Evolutionary conservation across 177 flowering plant genomes (phyloP), one percentile per base, ranked within the genome.

Genomic region (Vitis hybrid): DNA sequence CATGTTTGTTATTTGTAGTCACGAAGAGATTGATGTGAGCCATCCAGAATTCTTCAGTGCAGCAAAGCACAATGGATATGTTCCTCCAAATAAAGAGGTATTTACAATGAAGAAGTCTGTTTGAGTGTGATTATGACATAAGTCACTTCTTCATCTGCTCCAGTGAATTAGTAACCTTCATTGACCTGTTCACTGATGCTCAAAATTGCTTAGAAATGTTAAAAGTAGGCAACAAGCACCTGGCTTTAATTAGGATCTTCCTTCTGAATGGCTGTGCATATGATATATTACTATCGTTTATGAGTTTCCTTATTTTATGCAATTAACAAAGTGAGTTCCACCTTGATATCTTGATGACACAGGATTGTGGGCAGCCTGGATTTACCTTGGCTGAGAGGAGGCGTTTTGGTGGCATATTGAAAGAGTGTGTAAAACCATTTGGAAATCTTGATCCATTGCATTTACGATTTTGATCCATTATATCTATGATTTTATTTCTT

Each of bases 311-410:
- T 11, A 40, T 11, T 63, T 63, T 46, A 18, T 21, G 35, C 15
- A 15, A 46, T 52, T 63, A 17, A 56, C 54, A 52, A 30, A 9
- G 51, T 19, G 32, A 24, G 67, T 56, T 59, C 32, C 11, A 17
- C 24, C 24, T 55, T 52, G 17, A 66, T 66, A 66, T 65, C 50
- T 75, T 80, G 56, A 66, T 73, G 57, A 50, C 81, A 81, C 84
- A 93, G 97, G 99, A 95, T 59, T 86, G 91, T 78, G 98, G 99
- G 24, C 99, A 95, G 78, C 98, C 99, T 82, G 99, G 99, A 66
- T 95, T 90, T 77, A 95, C 99, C 62, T 64, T 86, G 72, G 78
- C 91, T 62, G 98, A 95, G 82, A 86, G 97, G 82, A 87, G 81
- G 75, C 90, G 99, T 2, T 95, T 93, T 80, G 81, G 88, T 77